Base-by-base conservation (phyloP, 2,329 filamentous ascomycete genomes). In the Colletotrichum ledebouriae region DNA sequence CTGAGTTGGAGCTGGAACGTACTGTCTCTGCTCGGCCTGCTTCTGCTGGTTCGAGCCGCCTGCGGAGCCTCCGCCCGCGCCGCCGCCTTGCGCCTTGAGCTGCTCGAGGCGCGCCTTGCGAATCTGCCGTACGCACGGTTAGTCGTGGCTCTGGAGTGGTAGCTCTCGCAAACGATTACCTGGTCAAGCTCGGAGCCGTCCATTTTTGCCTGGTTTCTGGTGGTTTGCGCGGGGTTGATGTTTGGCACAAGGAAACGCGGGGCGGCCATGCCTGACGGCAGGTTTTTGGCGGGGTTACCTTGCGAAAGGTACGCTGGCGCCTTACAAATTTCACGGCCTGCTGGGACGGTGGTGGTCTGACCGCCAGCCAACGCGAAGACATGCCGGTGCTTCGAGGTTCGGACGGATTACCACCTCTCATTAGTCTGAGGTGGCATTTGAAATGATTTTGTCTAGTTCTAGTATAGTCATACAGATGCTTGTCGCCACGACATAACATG, bases 51-150 rank as follows among this genome's bases (percentile, higher is more conserved):
- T 82, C 58, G 82, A 80, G 59, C 78, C 84, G 69, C 81, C 80
- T 46, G 79, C 80, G 66, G 81, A 81, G 57, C 82, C 78, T 67
- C 82, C 81, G 69, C 83, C 81, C 53, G 81, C 80, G 60, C 80
- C 80, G 58, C 80, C 81, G 67, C 86, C 82, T 80, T 92, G 85
- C 74, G 94, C 87, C 81, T 97, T 96, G 73, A 98, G 91, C 83
- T 99, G 94, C 81, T 95, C 93, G 62, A 98, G 90, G 71, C 96
- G 94, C 75, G 95, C 95, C 80, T 93, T 92, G 78, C 95, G 87
- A 78, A 98, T 98, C 92, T 97, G 76, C 17, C 34, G 17, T 4
- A 6, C 33, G 11, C 50, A 58, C 73, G 73, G 58, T 37, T 4
- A 65, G 46, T 34, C 3, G 52, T 57, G 53, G 13, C 44, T 59